Percentiles rank a stretch among this genome's conserved stretches.
These are phyloP conservation scores for Yarrowia sp. DNA, from an alignment of 805 yeast species.

Conservation along the genomic window DNA sequence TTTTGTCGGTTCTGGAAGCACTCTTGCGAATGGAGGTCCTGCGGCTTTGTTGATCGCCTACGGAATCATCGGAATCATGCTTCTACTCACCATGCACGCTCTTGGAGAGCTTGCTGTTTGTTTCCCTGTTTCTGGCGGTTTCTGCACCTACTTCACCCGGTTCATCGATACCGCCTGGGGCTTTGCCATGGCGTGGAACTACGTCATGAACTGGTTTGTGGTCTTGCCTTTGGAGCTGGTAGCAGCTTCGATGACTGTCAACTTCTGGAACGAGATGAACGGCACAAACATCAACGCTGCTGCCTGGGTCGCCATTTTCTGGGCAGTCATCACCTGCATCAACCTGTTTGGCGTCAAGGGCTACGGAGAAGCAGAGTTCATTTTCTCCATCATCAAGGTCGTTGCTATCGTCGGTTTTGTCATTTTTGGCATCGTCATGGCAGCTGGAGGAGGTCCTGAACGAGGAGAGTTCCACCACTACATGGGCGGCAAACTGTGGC, in stretches of 20 bases:
- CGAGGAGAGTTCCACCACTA: constrained; percentile 52
- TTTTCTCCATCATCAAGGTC: constrained; percentile 63
- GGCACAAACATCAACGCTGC: constrained; percentile 65
- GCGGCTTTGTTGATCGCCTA: constrained; percentile 68
- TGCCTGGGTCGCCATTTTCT: constrained; percentile 64
- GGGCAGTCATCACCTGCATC: constrained; percentile 56
- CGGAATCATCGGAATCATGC: constrained; percentile 65
- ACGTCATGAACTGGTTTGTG: constrained; percentile 64
- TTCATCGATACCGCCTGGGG: constrained; percentile 68
- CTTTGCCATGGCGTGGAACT: constrained; percentile 74
- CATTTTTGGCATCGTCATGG: constrained; percentile 59
- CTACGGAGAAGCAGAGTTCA: constrained; percentile 71
- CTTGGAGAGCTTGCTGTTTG: constrained; percentile 74
- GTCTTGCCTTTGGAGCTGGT: constrained; percentile 51
- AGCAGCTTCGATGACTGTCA: constrained; percentile 62
- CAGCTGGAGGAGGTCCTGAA: constrained; percentile 63
- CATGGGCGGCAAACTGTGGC: constrained; percentile 62
- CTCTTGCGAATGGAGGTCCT: constrained; percentile 58
- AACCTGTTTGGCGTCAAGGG: constrained; percentile 64
- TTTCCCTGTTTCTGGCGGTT: constrained; percentile 66
- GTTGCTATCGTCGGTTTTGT: constrained; percentile 64
- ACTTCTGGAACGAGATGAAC: constrained; percentile 59
- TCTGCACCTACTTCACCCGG: constrained; percentile 62
- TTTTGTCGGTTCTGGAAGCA: constrained; percentile 60
- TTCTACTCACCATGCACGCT: constrained; percentile 67